Evolutionary conservation across 2,329 filamentous ascomycete genomes (phyloP).

Genomic region (Dendryphion nanum): DNA sequence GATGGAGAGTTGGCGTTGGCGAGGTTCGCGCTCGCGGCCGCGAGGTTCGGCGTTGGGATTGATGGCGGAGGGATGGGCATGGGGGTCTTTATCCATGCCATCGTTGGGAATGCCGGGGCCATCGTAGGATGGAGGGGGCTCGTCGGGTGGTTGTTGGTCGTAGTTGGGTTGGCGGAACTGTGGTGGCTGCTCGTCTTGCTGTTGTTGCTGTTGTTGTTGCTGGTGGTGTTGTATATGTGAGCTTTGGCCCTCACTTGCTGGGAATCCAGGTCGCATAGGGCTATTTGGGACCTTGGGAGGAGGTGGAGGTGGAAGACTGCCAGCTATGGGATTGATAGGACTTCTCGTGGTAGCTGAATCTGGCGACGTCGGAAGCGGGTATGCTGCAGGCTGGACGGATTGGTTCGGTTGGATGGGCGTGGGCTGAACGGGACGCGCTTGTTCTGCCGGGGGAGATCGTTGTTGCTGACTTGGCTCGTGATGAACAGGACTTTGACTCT

Average conservation of each 20-base stretch:
- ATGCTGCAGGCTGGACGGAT: slow-evolving; percentile 18
- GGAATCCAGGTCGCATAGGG: slow-evolving; percentile 15
- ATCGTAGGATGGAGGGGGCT: slow-evolving; percentile 35
- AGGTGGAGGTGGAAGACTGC: slow-evolving; percentile 15
- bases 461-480: slow-evolving; percentile 11
- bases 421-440: slow-evolving; percentile 20
- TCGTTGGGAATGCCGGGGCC: slow-evolving; percentile 28
- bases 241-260: no score
- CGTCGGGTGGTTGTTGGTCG: slow-evolving; percentile 18
- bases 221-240: no score
- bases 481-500: no score
- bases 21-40: slow-evolving; percentile 17
- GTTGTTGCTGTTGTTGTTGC: slow-evolving; percentile 8
- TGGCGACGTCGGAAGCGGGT: slow-evolving; percentile 27
- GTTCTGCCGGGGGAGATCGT: slow-evolving; percentile 7
- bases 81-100: slow-evolving; percentile 30
- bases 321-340: slow-evolving; percentile 21
- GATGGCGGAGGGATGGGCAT: slow-evolving; percentile 29
- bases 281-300: slow-evolving; percentile 24
- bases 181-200: not conserved
- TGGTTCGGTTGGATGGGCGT: slow-evolving; percentile 19
- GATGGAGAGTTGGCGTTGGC: slow-evolving; percentile 32
- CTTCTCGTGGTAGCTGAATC: slow-evolving; percentile 13
- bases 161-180: not conserved
- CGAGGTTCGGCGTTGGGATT: slow-evolving; percentile 17